phyloP scores from a whole-genome alignment of 192 early-diverging fungal genomes.

The Podila clonocystis region DNA sequence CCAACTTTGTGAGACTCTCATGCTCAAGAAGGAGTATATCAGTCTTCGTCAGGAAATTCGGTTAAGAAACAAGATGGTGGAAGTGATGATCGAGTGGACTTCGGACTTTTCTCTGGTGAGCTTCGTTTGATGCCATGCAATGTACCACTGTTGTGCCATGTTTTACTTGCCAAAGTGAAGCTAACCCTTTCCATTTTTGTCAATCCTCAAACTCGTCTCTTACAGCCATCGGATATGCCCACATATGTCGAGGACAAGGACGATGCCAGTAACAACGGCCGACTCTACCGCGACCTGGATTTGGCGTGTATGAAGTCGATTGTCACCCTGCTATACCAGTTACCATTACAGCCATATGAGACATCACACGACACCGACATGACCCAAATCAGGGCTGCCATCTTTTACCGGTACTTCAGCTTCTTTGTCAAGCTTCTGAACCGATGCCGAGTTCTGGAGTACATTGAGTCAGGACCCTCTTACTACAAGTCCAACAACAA shows the following conservation, averaged over 20 bases:
- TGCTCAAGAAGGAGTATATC: slow-evolving; percentile 78
- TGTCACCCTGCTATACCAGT: slow-evolving; percentile 69
- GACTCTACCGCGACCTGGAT: slow-evolving; percentile 81
- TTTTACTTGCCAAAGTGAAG: too few relatives aligned
- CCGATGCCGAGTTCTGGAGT: slow-evolving; percentile 71
- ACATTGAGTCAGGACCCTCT: slow-evolving; percentile 51
- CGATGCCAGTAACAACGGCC: slow-evolving; percentile 59
- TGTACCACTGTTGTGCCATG: not conserved
- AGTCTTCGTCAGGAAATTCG: slow-evolving; percentile 77
- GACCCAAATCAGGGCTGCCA: slow-evolving; percentile 66
- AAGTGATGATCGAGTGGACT: slow-evolving; percentile 83
- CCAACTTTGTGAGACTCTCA: slow-evolving; percentile 77
- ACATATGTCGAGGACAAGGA: slow-evolving; percentile 44
- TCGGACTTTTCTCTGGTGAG: slow-evolving; percentile 72
- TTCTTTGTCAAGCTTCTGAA: slow-evolving; percentile 83
- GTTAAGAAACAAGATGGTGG: slow-evolving; percentile 76
- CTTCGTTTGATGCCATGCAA: not conserved
- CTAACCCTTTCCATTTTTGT: too few relatives aligned
- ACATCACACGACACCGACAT: slow-evolving; percentile 65
- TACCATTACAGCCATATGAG: slow-evolving; percentile 78
- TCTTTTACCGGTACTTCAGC: slow-evolving; percentile 78
- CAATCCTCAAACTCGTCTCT: too few relatives aligned
- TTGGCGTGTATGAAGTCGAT: slow-evolving; percentile 81
- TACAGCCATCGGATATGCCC: slow-evolving; percentile 46
- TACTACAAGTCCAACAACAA: slow-evolving; percentile 38